These are phyloP conservation scores for Colletotrichum lini DNA, from an alignment of 2,329 filamentous ascomycete genomes.

Conservation along the genomic window DNA sequence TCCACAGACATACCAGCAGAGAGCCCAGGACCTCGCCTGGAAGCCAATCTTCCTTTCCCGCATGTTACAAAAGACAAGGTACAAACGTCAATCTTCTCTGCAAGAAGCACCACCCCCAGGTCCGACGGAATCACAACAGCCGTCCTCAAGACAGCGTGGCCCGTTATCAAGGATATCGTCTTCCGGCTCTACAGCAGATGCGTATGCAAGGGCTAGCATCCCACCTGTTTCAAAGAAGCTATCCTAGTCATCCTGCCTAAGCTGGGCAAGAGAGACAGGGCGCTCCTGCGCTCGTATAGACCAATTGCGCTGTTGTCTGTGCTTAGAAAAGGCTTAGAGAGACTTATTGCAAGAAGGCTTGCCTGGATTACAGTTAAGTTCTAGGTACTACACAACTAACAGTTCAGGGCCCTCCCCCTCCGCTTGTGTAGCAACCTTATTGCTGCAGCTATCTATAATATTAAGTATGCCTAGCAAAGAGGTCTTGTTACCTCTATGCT, in stretches of 20 bases:
- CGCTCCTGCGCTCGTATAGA: background rate
- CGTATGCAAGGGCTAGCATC: background rate
- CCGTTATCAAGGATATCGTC: background rate
- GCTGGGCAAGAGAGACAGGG: background rate
- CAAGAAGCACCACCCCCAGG: too few relatives aligned
- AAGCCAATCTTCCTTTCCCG: conserved; percentile 1
- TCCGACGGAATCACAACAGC: too few relatives aligned
- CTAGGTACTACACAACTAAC: too few relatives aligned
- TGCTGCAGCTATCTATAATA: background rate
- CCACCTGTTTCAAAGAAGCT: background rate
- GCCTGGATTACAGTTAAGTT: too few relatives aligned
- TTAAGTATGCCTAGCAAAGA: background rate
- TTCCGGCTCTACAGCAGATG: background rate
- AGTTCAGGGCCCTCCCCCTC: too few relatives aligned
- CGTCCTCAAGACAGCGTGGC: background rate
- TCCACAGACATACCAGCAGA: background rate
- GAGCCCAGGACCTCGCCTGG: background rate
- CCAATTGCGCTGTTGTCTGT: background rate
- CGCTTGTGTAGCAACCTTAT: too few relatives aligned
- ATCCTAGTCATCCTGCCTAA: background rate
- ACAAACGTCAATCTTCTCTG: background rate
- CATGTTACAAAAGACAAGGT: background rate
- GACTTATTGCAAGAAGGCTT: too few relatives aligned
- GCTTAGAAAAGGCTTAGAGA: background rate
- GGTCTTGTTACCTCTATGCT: background rate